Base-by-base conservation (phyloP, 2,329 filamentous ascomycete genomes). In the Emergomyces orientalis region DNA sequence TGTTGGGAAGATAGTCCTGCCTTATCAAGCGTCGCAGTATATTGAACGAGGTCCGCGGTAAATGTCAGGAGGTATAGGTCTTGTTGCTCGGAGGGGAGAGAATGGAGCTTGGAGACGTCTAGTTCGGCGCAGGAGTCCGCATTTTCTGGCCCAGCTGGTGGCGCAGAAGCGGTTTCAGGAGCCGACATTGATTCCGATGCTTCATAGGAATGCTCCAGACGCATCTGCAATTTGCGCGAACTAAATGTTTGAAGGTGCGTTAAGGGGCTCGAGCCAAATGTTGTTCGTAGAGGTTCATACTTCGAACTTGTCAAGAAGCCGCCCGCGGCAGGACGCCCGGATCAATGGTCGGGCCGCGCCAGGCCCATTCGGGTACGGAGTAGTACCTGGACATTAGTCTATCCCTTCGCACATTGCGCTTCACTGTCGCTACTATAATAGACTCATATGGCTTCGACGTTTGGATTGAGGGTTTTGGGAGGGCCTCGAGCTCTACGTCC, bases 41-140 rank as follows among this genome's bases (percentile, higher is more conserved):
- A 89, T 69, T 88, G 88, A 66, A 86, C 88, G 62, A 99, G 82
- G 65, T 88, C 86, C 34, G 91, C 88, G 43, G 92, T 88, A 73
- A 95, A 97, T 32, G 88, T 95, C 64, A 99, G 82, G 66, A 99
- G 84, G 75, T 94, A 95, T 14, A 99, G 85, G 71, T 97, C 92
- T 77, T 99, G 94, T 75, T 99, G 94, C 78, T 99, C 94, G 61
- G 90, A 86, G 52, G 93, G 90, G 56, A 97, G 85, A 60, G 89
- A 84, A 76, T 96, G 88, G 57, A 99, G 86, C 81, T 96, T 96
- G 71, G 87, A 80, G 69, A 96, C 79, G 73, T 99, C 92, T 74
- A 99, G 89, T 80, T 96, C 89, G 59, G 71, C 68, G 65, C 68
- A 71, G 63, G 73, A 72, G 62, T 67, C 66, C 65, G 69, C 72